These are phyloP conservation scores for Blastomyces gilchristii DNA, from an alignment of 2,329 filamentous ascomycete genomes.

Conservation along the genomic window DNA sequence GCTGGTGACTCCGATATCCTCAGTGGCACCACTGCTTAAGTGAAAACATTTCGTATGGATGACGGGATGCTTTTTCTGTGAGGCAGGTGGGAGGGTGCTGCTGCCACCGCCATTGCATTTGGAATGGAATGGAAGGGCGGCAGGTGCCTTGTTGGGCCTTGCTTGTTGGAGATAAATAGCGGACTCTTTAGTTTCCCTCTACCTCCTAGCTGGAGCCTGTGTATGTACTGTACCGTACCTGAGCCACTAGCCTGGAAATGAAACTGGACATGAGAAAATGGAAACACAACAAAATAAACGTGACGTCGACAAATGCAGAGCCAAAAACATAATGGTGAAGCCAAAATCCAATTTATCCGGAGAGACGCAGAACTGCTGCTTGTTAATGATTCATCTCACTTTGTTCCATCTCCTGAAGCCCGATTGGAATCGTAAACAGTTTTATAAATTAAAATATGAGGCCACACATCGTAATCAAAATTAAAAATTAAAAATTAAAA, in stretches of 20 bases:
- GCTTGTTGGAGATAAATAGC: background rate
- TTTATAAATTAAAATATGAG: too few species aligned
- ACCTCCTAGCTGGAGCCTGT: background rate
- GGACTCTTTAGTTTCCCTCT: background rate
- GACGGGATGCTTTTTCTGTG: background rate
- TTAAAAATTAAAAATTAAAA: background rate
- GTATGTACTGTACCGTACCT: background rate
- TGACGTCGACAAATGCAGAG: background rate
- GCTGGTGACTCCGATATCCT: slow-evolving; percentile 98
- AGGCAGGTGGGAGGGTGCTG: background rate
- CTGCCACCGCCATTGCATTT: background rate
- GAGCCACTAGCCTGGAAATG: background rate
- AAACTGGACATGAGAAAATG: background rate
- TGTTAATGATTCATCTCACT: background rate
- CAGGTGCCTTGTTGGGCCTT: background rate
- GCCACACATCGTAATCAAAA: background rate
- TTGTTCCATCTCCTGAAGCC: background rate
- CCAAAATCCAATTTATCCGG: background rate
- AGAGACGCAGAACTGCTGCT: background rate
- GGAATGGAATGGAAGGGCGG: background rate
- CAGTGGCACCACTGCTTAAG: slow-evolving; percentile 59
- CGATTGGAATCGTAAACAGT: too few species aligned
- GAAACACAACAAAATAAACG: background rate
- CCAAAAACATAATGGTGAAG: background rate
- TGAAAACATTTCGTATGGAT: slow-evolving; percentile 9